Evolutionary conservation across 768 basidiomycete species (phyloP).

Genomic region (Gloeostereum incarnatum): DNA sequence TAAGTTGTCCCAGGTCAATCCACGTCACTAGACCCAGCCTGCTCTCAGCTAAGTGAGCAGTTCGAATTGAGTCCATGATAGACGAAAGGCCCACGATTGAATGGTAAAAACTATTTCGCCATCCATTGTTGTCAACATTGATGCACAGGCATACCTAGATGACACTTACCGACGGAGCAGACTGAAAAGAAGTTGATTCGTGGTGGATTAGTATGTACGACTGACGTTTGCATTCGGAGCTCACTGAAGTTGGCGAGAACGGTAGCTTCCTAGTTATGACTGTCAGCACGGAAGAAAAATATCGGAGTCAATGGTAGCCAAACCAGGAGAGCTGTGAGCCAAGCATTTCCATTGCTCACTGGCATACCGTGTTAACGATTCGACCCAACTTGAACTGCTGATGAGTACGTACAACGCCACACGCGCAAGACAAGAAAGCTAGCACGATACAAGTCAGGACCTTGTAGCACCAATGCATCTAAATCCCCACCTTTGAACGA

Average conservation of each 20-base stretch:
- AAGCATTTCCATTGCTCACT: constrained; percentile 42
- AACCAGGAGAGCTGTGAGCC: constrained; percentile 33
- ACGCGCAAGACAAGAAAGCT: constrained; percentile 36
- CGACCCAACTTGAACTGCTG: not conserved
- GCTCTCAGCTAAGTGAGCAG: constrained; percentile 6
- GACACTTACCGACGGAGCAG: constrained; percentile 31
- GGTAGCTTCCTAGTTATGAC: constrained; percentile 2
- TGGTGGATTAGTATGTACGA: too few species aligned
- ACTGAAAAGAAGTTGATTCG: too few species aligned
- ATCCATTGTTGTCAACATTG: constrained; percentile 2
- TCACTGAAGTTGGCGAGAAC: too few species aligned
- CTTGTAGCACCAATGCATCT: constrained; percentile 17
- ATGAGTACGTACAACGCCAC: constrained; percentile 28
- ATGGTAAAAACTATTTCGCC: constrained; percentile 30
- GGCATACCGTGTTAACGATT: constrained; percentile 7
- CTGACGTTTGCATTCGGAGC: too few species aligned
- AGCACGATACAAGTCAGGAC: constrained; percentile 1
- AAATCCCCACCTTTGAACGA: constrained; percentile 38
- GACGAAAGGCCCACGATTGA: constrained; percentile 27
- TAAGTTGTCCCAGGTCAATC: constrained; percentile 30
- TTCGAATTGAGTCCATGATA: not conserved
- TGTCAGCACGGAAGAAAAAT: not conserved
- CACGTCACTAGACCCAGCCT: constrained; percentile 37
- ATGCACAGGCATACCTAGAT: constrained; percentile 1
- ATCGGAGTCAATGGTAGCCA: constrained; percentile 8